Base-by-base conservation (phyloP, 2,329 filamentous ascomycete genomes). In the Aureobasidium vineae region DNA sequence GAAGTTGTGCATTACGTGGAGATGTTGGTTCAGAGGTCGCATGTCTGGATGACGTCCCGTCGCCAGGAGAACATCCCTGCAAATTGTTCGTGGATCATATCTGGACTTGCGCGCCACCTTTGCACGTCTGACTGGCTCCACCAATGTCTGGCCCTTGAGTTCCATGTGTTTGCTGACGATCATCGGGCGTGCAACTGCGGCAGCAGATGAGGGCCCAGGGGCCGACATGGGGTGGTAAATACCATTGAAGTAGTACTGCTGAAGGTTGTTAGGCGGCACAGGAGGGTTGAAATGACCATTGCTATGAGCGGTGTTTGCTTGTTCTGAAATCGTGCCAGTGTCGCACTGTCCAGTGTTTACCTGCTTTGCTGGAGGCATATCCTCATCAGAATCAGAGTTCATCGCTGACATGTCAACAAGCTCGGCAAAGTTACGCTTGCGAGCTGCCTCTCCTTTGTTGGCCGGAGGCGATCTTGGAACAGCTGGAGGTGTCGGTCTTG, bases 31-130 rank as follows among this genome's bases (percentile, higher is more conserved):
- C 41, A 90, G 75, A 2, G 79, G 75, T 31, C 81, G 76, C 74
- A 87, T 84, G 11, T 82, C 82, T 0, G 87, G 86, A 72, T 89
- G 86, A 66, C 83, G 82, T 19, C 85, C 85, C 15, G 85, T 80
- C 19, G 85, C 84, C 59, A 89, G 81, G 13, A 90, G 77, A 7
- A 90, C 80, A 72, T 89, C 86, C 60, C 85, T 78, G 5, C 86
- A 87, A 68, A 90, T 87, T 0, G 85, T 89, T 52, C 81, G 80
- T 1, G 83, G 80, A 71, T 89, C 81, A 71, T 90, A 90, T 19
- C 75, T 79, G 6, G 79, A 79, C 68, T 83, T 83, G 31, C 79
- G 76, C 5, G 79, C 74, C 10, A 81, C 81, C 43, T 80, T 79
- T 61, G 79, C 79, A 57, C 75, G 77, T 69, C 81, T 78, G 19